Evolutionary conservation across 306 rosid genomes (phyloP), one percentile per base, ranked within the genome.

Genomic region (Cicer arietinum): DNA sequence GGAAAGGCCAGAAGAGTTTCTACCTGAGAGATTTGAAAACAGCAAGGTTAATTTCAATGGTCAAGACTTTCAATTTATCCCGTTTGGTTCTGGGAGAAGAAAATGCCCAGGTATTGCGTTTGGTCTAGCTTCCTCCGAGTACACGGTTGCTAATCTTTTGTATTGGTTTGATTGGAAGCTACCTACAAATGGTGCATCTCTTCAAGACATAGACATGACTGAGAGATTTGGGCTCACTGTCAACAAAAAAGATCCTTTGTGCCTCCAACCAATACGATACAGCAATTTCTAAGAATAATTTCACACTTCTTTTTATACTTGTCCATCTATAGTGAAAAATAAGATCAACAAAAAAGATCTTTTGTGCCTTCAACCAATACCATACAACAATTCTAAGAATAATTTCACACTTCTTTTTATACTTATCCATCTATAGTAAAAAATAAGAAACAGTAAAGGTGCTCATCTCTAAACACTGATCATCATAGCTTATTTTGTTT

Each of bases 101-200:
- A 71, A 53, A 1, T 84, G 82, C 6, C 73, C 73, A 8, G 86
- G 79, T 10, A 65, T 58, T 1, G 6, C 54, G 6, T 79, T 83
- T 66, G 87, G 64, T 1, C 20, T 80, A n/a, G 78, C 67, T 47
- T 17, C 67, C 1, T 10, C 40, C 1, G 79, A 75, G 45, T 52
- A 39, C 72, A 46, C 59, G 18, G 42, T 82, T 7, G 88, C 90
- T 9, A 84, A 75, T 37, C 76, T 90, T 56, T 58, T 75, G 2
- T 74, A 6, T 25, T 67, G 76, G 66, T 80, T 80, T 5, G 67
- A 80, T 44, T 74, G 90, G 89, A 77, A 85, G 79, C 41, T 82
- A 6, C 52, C 81, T 7, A 43, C 22, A 52, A 40, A 18, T 51
- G 76, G 13, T n/a, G 66, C 3, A 4, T 8, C 8, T 51, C 10